Evolutionary conservation across 805 yeast species (phyloP).

Genomic region (Teunomyces atbi): DNA sequence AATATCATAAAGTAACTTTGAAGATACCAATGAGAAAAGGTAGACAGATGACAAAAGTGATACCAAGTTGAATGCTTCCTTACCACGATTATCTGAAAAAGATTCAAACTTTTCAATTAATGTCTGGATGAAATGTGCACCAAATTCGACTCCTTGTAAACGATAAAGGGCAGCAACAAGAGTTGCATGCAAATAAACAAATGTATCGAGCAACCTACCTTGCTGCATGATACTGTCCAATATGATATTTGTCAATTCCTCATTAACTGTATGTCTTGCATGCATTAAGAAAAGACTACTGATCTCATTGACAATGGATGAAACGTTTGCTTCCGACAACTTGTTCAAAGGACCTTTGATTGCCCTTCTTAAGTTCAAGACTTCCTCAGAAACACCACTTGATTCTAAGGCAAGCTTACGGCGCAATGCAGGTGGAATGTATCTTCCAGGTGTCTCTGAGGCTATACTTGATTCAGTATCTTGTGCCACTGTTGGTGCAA

Average conservation of each 20-base stretch:
- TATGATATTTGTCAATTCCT: constrained; percentile 59
- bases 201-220: constrained; percentile 70
- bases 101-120: constrained; percentile 68
- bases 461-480: constrained; percentile 11
- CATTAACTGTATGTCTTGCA: constrained; percentile 80
- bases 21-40: constrained; percentile 71
- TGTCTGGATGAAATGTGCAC: constrained; percentile 79
- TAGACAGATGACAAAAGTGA: constrained; percentile 75
- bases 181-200: constrained; percentile 76
- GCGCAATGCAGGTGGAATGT: constrained; percentile 87
- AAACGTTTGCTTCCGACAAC: constrained; percentile 83
- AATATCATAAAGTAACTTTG: constrained; percentile 74
- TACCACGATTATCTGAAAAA: constrained; percentile 27
- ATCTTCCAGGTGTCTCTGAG: constrained; percentile 38
- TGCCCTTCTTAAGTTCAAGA: constrained; percentile 51
- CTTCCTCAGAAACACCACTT: constrained; percentile 36
- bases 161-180: constrained; percentile 72
- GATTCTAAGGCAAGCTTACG: constrained; percentile 45
- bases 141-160: constrained; percentile 82
- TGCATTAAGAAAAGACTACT: constrained; percentile 59
- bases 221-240: constrained; percentile 63
- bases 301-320: constrained; percentile 66
- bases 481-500: constrained; percentile 46
- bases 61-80: constrained; percentile 62
- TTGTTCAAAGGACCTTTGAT: constrained; percentile 84